Base-by-base conservation (phyloP, 2,329 filamentous ascomycete genomes). In the Bretziella fagacearum region DNA sequence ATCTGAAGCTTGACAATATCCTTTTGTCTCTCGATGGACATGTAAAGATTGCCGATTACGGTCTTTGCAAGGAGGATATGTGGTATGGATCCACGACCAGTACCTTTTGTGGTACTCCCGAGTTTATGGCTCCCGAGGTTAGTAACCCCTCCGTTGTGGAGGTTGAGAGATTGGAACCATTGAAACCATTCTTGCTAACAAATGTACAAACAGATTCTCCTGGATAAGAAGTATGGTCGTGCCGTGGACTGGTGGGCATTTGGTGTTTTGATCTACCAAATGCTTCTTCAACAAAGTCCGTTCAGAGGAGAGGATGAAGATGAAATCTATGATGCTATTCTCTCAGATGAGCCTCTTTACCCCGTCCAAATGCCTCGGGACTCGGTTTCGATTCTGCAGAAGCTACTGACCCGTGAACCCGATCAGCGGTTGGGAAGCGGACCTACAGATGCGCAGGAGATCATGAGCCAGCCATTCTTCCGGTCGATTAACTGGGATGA, bases 161-260 rank as follows among this genome's bases (percentile, higher is more conserved):
- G 3, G 32, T 11, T 8, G 13, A 35, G 13, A 13, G 20, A 15
- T 18, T 11, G 15, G 23, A 18, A 17, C 26, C 26, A 30, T 49
- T 30, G 63, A 69, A 54, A 66, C 52, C 15, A 26, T 5, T 3
- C 20, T 4, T n/a, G n/a, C 32, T 29, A 37, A 18, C 15, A 52
- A 93, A n/a, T n/a, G n/a, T n/a, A n/a, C n/a, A n/a, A n/a, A n/a
- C n/a, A n/a, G 81, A 98, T 98, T 64, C 68, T 98, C 29, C 71
- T 96, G 49, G 91, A 98, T 62, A 98, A 98, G 70, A 96, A 95
- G 60, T 98, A 98, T 58, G 89, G 87, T 39, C 81, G 91, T 50
- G 85, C 91, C 13, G 91, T 98, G 36, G 91, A 98, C 63, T 98
- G 91, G 91, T 98, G 91, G 91, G 93, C 93, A 5, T 98, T 98